Percentiles rank a stretch among this genome's conserved stretches.
Conservation (phyloP, 2,329 filamentous ascomycete genomes). For the Aureobasidium sp. region DNA sequence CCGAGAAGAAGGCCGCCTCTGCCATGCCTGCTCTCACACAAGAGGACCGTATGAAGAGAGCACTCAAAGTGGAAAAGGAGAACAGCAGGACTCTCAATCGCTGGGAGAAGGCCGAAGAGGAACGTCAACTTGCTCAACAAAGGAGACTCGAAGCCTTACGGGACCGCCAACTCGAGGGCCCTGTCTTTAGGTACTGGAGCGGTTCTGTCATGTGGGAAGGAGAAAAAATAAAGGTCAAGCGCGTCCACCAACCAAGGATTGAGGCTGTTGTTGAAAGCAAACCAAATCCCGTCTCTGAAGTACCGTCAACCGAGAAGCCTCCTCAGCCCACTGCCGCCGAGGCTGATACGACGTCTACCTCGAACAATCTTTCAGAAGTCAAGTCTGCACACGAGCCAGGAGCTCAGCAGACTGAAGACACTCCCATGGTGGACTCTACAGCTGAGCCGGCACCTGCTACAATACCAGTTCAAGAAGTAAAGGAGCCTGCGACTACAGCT, state of each 20-base stretch:
- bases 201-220: slow-evolving; percentile 78
- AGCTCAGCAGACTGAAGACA: background rate
- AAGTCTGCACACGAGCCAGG: background rate
- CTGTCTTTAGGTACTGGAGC: slow-evolving; percentile 88
- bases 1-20: slow-evolving; percentile 31
- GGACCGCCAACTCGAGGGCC: slow-evolving; percentile 76
- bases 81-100: slow-evolving; percentile 87
- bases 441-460: background rate
- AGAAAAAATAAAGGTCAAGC: slow-evolving; percentile 58
- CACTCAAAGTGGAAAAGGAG: slow-evolving; percentile 71
- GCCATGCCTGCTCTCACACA: slow-evolving; percentile 39
- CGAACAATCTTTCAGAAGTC: background rate
- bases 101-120: slow-evolving; percentile 90
- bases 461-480: background rate
- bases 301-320: background rate
- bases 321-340: background rate
- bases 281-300: slow-evolving; percentile 3
- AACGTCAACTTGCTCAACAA: slow-evolving; percentile 73
- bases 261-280: slow-evolving; percentile 20
- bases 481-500: background rate
- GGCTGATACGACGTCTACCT: background rate
- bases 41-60: slow-evolving; percentile 73
- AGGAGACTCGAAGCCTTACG: slow-evolving; percentile 82
- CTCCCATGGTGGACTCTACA: background rate
- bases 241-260: slow-evolving; percentile 29